Base-by-base conservation (phyloP, 495 filamentous ascomycete species). In the Hypoxylon perforatum region DNA sequence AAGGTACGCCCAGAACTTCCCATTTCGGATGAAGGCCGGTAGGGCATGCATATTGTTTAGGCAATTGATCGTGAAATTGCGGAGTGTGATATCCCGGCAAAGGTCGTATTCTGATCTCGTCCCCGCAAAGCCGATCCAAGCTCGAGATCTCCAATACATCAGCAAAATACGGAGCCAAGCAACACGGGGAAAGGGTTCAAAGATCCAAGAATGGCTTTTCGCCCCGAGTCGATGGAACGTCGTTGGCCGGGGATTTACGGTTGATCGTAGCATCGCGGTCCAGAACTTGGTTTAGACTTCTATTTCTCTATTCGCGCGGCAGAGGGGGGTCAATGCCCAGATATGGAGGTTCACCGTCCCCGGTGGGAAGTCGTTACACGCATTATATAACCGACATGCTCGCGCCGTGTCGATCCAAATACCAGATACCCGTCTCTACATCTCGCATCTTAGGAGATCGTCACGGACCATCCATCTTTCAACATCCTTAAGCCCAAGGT, bases 41-140 rank as follows among this genome's bases (percentile, higher is more conserved):
- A 28, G 11, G 19, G 3, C 12, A 60, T 33, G 18, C 39, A 46
- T 6, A 56, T 47, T 21, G 35, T 69, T 69, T 69, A 63, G 65
- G 58, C 59, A 69, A 69, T 59, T 60, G 44, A 15, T 22, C n/a
- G 14, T 48, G 4, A 54, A 50, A 51, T 52, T 51, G n/a, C 65
- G 65, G 65, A 63, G 47, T 54, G 4, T 49, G 55, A 60, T 56
- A 1, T 55, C 44, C 65, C 59, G 60, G 45, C 4, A 58, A 51
- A 44, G 36, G 30, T 62, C 54, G 22, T 45, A n/a, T 56, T n/a
- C n/a, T 28, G 30, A 41, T 39, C 42, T 25, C 39, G 5, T 38
- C 60, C 58, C 36, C 45, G 44, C 59, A 44, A n/a, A n/a, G 14
- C 15, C 36, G 19, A 8, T 4, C 39, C 12, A 15, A n/a, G 30